Evolutionary conservation across 176 grass and related monocot genomes (phyloP).

Genomic region (Musa itinerans): DNA sequence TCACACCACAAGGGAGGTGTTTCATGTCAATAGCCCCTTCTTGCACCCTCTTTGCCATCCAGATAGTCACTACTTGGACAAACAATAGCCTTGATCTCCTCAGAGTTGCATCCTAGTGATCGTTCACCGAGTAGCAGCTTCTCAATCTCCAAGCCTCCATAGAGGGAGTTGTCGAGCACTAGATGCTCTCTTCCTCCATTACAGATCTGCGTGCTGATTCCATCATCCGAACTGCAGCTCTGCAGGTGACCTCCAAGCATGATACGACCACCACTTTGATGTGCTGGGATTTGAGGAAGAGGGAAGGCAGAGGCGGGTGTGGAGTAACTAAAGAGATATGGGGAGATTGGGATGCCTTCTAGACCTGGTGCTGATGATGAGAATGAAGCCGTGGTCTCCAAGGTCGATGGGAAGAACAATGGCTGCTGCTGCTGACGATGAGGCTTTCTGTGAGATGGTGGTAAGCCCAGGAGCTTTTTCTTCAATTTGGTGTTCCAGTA

Average conservation of each 20-base stretch:
- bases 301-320: slow-evolving; percentile 7
- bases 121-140: slow-evolving; percentile 19
- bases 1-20: background rate
- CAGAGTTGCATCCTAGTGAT: slow-evolving; percentile 5
- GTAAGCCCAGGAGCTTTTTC: slow-evolving; percentile 33
- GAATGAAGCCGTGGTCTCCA: background rate
- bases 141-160: slow-evolving; percentile 24
- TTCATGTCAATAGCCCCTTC: background rate
- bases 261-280: slow-evolving; percentile 11
- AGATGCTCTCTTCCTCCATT: background rate
- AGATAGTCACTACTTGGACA: background rate
- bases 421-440: slow-evolving; percentile 19
- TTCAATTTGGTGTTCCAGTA: slow-evolving; percentile 53
- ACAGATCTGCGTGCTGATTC: slow-evolving; percentile 8
- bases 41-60: background rate
- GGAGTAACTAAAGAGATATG: slow-evolving; percentile 8
- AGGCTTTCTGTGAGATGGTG: slow-evolving; percentile 19
- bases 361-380: slow-evolving; percentile 22
- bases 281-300: background rate
- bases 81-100: background rate
- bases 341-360: slow-evolving; percentile 25
- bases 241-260: slow-evolving; percentile 25
- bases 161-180: slow-evolving; percentile 28
- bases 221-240: slow-evolving; percentile 26
- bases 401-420: slow-evolving; percentile 17